Evolutionary conservation across 2,329 filamentous ascomycete genomes (phyloP), one percentile per base, ranked within the genome.

Genomic region (Stagonosporopsis cucurbitacearum): DNA sequence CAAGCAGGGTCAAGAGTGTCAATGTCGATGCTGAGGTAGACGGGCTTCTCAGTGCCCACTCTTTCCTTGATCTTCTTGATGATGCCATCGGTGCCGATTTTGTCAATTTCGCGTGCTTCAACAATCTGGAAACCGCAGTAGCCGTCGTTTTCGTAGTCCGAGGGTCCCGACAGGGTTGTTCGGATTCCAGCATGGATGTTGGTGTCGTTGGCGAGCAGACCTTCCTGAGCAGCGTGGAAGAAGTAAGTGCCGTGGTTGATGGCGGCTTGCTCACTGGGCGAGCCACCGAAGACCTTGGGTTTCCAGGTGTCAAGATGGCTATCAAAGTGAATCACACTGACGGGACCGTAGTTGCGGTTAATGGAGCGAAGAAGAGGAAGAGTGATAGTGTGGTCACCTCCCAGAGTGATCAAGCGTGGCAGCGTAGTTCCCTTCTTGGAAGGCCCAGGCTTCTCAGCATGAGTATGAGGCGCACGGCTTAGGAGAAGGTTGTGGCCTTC

Each of bases 171-270:
- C 17, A 95, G 81, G 2, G 90, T 95, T 0, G 91, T 95, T 52
- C 91, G 86, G 73, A 96, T 95, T 35, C 91, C 91, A 15, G 90
- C 91, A 73, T 96, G 91, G 75, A 96, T 92, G 77, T 92, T 94
- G 64, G 86, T 89, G 79, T 95, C 89, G 70, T 95, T 96, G 59
- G 82, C 82, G 19, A 96, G 80, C 15, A 95, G 80, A 2, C 91
- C 91, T 72, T 95, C 90, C 76, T 87, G 85, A 0, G 88, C 78
- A 0, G 91, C 91, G 72, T 94, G 90, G 78, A 88, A 95, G 78
- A 96, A 96, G 79, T 95, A 95, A 1, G 91, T 95, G 37, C 91
- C 91, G 77, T 95, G 90, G 78, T 95, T 96, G 78, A 96, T 88
- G 61, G 83, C 83, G 19, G 91, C 91, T 35, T 87, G 85, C 58